These are phyloP conservation scores for Pterocarpus macrocarpus DNA, from an alignment of 306 rosid genomes.

Conservation along the genomic window DNA sequence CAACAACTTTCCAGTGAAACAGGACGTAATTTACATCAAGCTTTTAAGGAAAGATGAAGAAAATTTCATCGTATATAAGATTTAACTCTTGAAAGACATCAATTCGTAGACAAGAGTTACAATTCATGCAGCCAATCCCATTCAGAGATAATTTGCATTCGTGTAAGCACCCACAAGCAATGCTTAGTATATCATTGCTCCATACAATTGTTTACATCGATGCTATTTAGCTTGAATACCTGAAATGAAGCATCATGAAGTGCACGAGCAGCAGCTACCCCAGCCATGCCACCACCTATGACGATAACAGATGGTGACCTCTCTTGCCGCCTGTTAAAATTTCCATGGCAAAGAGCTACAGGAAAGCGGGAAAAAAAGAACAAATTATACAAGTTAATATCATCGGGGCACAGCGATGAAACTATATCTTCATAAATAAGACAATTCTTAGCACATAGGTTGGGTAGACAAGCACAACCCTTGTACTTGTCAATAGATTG, in stretches of 20 bases:
- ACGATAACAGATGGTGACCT: slow-evolving; percentile 94
- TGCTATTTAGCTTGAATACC: slow-evolving; percentile 54
- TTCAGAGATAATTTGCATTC: neutral
- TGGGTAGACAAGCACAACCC: neutral
- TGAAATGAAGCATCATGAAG: slow-evolving; percentile 91
- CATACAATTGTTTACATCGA: neutral
- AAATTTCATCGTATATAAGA: neutral
- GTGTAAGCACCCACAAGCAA: neutral
- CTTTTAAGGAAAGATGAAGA: neutral
- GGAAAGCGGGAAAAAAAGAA: neutral
- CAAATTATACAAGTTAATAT: slow-evolving; percentile 26
- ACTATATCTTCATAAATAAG: neutral
- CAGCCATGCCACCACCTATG: slow-evolving; percentile 95
- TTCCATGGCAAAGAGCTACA: slow-evolving; percentile 69
- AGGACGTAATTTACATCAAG: neutral
- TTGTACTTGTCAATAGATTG: neutral
- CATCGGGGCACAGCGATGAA: neutral
- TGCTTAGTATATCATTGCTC: neutral
- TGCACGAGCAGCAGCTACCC: slow-evolving; percentile 93
- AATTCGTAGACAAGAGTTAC: neutral
- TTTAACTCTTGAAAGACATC: neutral
- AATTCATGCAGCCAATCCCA: neutral
- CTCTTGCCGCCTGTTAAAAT: slow-evolving; percentile 52
- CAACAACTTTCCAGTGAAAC: neutral
- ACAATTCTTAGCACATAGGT: neutral